phyloP scores from a whole-genome alignment of 306 rosid genomes.

The Vigna hirtella region DNA sequence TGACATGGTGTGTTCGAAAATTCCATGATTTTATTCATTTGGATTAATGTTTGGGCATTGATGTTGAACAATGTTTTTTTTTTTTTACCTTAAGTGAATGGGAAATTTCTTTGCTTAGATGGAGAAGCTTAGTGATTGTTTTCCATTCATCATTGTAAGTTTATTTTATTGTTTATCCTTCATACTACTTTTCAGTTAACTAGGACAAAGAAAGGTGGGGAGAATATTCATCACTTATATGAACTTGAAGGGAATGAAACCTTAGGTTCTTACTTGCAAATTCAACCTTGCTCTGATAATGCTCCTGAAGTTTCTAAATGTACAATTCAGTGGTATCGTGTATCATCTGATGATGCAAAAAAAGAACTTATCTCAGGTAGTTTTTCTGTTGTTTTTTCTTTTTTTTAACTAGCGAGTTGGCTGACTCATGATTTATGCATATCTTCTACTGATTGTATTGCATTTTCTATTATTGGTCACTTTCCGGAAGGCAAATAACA shows the following conservation, averaged over 20 bases:
- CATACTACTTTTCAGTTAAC: conserved; percentile 62
- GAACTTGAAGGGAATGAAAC: conserved; percentile 85
- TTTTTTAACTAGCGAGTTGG: conserved; percentile 3
- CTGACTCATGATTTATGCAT: background rate
- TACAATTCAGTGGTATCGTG: conserved; percentile 87
- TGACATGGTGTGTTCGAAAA: background rate
- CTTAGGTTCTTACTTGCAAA: conserved; percentile 83
- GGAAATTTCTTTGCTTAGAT: conserved; percentile 20
- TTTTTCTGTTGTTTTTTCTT: background rate
- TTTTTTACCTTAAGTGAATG: conserved; percentile 9
- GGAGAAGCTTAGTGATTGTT: conserved; percentile 4
- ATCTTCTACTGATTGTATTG: background rate
- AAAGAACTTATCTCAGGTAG: conserved; percentile 94
- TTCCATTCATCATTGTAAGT: conserved; percentile 26
- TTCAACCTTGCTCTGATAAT: conserved; percentile 71
- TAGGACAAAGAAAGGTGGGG: conserved; percentile 71
- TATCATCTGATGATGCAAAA: conserved; percentile 73
- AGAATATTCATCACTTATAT: conserved; percentile 55
- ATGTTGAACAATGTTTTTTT: conserved; percentile 18
- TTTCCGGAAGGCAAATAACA: background rate
- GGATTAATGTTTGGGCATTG: background rate
- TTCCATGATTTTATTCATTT: background rate
- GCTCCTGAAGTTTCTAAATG: conserved; percentile 74
- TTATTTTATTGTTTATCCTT: conserved; percentile 34
- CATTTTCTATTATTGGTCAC: conserved; percentile 3